Base-by-base conservation (phyloP, 306 rosid genomes). In the Cyclanthera cordifolia region DNA sequence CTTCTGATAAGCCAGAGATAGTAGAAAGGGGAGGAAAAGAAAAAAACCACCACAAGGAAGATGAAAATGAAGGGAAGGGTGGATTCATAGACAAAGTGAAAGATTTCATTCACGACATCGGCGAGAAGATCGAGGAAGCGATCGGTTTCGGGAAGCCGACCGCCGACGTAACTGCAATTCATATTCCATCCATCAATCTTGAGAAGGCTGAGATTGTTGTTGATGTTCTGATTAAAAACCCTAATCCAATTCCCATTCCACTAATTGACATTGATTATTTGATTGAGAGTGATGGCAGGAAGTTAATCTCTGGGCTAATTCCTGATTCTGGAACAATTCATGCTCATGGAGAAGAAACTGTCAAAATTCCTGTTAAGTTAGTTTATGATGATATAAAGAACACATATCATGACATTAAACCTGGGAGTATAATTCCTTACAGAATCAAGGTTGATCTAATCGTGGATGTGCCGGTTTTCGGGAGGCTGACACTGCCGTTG, bases 61-160 rank as follows among this genome's bases (percentile, higher is more conserved):
- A 73, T 34, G 82, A 82, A 53, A 51, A 76, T 4, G 89, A 81
- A n/a, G 87, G 67, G 53, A 77, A 84, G 56, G 91, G 89, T 68
- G 95, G 97, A 45, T 90, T 94, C 72, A 16, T 94, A 14, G 96
- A 85, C 16, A 94, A 82, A 85, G 91, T 94, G 75, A 88, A 94
- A 85, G 97, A 81, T 77, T 94, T 94, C 82, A 87, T 94, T 72
- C 90, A 90, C 0, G 99, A 94, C 74, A 82, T 94, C 34, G 97
- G 97, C 11, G 96, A 94, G 88, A 94, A 94, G 84, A 82, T 94
- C 25, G 96, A 94, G 77, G 97, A 56, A 67, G 73, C 86, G 15
- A 82, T 90, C 16, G 95, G 99, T n/a, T 88, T 94, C 15, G 96
- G 97, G 53, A 94, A 94, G 77, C 99, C 99, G 3, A 85, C 87